Evolutionary conservation across 768 basidiomycete genomes (phyloP), one percentile per base, ranked within the genome.

Genomic region (Rickenella mellea): DNA sequence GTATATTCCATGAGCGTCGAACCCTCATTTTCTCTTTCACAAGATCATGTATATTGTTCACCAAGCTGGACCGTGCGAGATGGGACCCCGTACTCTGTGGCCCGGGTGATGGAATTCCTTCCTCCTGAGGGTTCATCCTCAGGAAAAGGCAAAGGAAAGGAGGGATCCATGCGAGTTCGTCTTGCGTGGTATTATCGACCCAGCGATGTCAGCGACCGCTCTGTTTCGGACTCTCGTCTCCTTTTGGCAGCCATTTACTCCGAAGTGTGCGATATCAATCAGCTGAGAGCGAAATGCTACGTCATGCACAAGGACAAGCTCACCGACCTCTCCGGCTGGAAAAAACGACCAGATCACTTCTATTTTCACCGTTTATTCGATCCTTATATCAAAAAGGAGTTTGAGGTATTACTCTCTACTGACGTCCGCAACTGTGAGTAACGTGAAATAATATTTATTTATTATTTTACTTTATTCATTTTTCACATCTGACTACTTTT

Each of bases 101-200:
- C 87, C 38, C 81, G 94, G 53, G 89, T 99, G 66, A 94, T 99
- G 83, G 89, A 93, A 64, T 92, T 97, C 55, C 70, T 97, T 14
- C 83, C 85, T 26, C 81, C 88, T 8, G 79, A 83, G 59, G 81
- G 83, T 30, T 58, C 41, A 36, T 55, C 50, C 56, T 85, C 76
- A 62, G 76, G 75, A 43, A 68, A 71, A 48, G 79, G 79, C 42
- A 74, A 74, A 51, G 76, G 75, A 54, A 78, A 77, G 54, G 79
- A 80, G 57, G 66, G 71, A 14, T 83, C 77, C 59, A 81, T 83
- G 51, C 84, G 88, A 56, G 91, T 91, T 50, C 80, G 92, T 40
- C 72, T 97, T 42, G 89, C 89, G 33, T 92, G 92, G 79, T 98
- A 93, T 68, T 96, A 97, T 68, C 87, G 94, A 50, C 91, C 91